Evolutionary conservation across 306 rosid species (phyloP).

Genomic region (Vachellia collinsii): DNA sequence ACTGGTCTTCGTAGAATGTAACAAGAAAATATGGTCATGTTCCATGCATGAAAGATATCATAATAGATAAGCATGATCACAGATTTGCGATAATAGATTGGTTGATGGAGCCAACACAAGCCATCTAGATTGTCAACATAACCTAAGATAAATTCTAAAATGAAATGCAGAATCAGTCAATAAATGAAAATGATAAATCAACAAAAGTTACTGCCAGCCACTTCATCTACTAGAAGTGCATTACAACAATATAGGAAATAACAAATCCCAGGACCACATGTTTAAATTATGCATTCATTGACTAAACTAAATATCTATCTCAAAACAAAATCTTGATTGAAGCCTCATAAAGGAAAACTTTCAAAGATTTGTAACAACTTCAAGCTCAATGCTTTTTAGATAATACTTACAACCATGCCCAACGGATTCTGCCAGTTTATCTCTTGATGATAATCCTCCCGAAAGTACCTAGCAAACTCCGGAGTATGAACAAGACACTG

Average conservation of each 20-base stretch:
- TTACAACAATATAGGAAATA: background rate
- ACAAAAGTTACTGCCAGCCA: conserved; percentile 6
- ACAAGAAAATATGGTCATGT: background rate
- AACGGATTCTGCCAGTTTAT: conserved; percentile 91
- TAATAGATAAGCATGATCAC: background rate
- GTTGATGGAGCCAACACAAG: conserved; percentile 2
- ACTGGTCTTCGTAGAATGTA: background rate
- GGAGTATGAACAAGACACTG: conserved; percentile 99
- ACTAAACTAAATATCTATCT: conserved; percentile 19
- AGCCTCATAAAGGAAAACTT: conserved; percentile 22
- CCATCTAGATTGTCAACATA: background rate
- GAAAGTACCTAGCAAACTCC: conserved; percentile 87
- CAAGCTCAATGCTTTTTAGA: conserved; percentile 34
- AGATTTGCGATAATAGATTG: background rate
- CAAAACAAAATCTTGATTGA: conserved; percentile 26
- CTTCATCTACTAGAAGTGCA: background rate
- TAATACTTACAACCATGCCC: conserved; percentile 98
- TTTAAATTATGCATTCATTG: conserved; percentile 3
- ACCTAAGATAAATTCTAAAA: conserved; percentile 20
- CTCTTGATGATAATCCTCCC: conserved; percentile 96
- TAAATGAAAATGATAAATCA: background rate
- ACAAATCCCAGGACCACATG: background rate
- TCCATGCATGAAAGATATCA: background rate
- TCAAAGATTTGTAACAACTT: conserved; percentile 38
- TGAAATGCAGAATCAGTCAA: conserved; percentile 17